Evolutionary conservation across 2,329 filamentous ascomycete genomes (phyloP), one percentile per base, ranked within the genome.

Genomic region (Fusarium sp.): DNA sequence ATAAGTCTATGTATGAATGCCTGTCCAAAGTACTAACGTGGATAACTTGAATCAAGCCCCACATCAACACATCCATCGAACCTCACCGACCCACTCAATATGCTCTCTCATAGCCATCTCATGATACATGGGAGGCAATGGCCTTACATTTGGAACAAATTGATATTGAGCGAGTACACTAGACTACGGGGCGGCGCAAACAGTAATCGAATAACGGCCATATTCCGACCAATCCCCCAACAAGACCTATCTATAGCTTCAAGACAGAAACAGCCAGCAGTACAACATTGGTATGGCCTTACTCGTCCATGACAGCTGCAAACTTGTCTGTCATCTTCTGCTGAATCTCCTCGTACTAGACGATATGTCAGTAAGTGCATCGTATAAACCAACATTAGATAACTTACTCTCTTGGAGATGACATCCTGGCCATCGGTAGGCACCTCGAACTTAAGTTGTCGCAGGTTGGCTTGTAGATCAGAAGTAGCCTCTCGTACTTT

Each of bases 251-350:
- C 73, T 78, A 77, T 74, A 72, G 57, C 56, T 58, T 58, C 39
- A 66, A 66, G 63, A 69, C 63, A 67, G 66, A 68, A 72, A 65
- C 53, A 69, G 58, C 65, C 51, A 61, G 52, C 53, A 69, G 58
- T 68, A 63, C 66, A 69, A 62, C 46, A 31, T 68, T 55, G 46
- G 50, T 45, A 54, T 37, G 42, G 20, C 42, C 56, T 80, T 94
- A 99, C 87, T 98, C 95, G 81, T 99, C 96, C 78, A 93, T 88
- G 63, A 99, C 95, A 37, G 94, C 90, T 48, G 96, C 96, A 82
- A 99, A 99, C 84, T 97, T 97, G 83, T 99, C 96, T 73, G 91
- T 90, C 94, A 99, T 95, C 74, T 89, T 86, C 82, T 97, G 93
- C 74, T 96, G 87, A 74, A 98, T 89, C 73, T 89, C 90, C 86